Percentiles rank a stretch among this genome's conserved stretches.
Conservation (phyloP, 495 filamentous ascomycete species). For the Penicillium taxi region DNA sequence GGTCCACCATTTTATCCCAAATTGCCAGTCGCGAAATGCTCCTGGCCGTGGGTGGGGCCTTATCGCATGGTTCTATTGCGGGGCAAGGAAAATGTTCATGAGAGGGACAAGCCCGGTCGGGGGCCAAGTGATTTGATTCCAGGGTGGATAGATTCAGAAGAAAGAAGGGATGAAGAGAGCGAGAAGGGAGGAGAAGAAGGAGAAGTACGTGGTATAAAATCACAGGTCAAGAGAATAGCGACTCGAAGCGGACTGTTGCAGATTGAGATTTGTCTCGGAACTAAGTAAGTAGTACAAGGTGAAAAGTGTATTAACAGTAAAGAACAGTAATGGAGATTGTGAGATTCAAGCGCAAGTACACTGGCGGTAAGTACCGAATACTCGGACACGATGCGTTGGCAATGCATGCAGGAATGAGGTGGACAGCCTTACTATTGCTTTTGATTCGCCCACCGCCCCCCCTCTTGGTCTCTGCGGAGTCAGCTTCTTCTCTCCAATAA, state of each 20-base stretch:
- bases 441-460: conserved; percentile 29
- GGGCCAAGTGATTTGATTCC: conserved; percentile 7
- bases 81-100: conserved; percentile 12
- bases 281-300: conserved; percentile 3
- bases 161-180: neutral
- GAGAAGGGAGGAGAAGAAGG: neutral
- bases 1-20: conserved; percentile 34
- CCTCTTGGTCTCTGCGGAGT: conserved; percentile 15
- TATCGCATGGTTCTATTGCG: conserved; percentile 29
- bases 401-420: conserved; percentile 33
- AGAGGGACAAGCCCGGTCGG: conserved; percentile 13
- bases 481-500: conserved; percentile 12
- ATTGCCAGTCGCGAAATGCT: conserved; percentile 20
- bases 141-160: conserved; percentile 12
- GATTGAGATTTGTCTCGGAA: conserved; percentile 12
- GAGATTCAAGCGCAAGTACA: conserved; percentile 4
- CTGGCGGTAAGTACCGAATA: conserved; percentile 13
- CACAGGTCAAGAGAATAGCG: neutral
- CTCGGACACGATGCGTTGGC: conserved; percentile 19
- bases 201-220: conserved; percentile 2
- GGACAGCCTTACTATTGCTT: conserved; percentile 10
- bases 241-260: conserved; percentile 22
- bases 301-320: no score
- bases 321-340: conserved; percentile 2
- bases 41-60: conserved; percentile 17